Evolutionary conservation across 148 eudicot species (phyloP), one percentile per base, ranked within the genome.

Genomic region (Camellia sinensis): DNA sequence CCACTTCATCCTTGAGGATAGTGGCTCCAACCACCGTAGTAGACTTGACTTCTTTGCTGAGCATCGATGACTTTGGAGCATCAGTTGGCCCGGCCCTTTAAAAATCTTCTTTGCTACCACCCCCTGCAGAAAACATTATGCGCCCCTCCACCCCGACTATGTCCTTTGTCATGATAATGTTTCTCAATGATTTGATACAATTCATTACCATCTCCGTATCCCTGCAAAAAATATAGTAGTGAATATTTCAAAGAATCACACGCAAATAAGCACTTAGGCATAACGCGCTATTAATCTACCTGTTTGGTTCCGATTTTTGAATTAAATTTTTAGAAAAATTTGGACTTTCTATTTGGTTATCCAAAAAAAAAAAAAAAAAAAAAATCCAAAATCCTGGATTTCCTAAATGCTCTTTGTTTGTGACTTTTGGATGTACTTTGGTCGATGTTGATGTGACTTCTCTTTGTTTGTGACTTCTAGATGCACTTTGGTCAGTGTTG

Each of bases 41-140:
- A 77, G 98, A 89, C 76, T 96, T 93, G 40, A 93, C 92, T 86
- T 96, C 98, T 74, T 96, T 93, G 92, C 80, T 89, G 5, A 96
- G 87, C 10, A 84, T 72, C 14, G 93, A 91, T 53, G 86, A 82
- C 81, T 89, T 92, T 46, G 97, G 95, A 76, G 90, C 91, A 85
- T 89, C 98, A 3, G 88, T 79, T 64, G 94, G 87, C 52, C 80
- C 94, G 66, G 87, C 98, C 93, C 95, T 88, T 93, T 93, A 8
- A 81, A 71, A 5, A 89, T 94, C 78, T 93, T 91, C 84, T 91
- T 92, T 22, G 85, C 82, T 83, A 65, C 75, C 80, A 15, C 90
- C 76, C 74, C 80, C 92, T 64, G 85, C 92, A 79, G 98, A 85
- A 86, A 86, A 93, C 61, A 89, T 75, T 83, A 96, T 88, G 21